These are phyloP conservation scores for Zasmidium angulare DNA, from an alignment of 2,329 filamentous ascomycete species.

Conservation along the genomic window DNA sequence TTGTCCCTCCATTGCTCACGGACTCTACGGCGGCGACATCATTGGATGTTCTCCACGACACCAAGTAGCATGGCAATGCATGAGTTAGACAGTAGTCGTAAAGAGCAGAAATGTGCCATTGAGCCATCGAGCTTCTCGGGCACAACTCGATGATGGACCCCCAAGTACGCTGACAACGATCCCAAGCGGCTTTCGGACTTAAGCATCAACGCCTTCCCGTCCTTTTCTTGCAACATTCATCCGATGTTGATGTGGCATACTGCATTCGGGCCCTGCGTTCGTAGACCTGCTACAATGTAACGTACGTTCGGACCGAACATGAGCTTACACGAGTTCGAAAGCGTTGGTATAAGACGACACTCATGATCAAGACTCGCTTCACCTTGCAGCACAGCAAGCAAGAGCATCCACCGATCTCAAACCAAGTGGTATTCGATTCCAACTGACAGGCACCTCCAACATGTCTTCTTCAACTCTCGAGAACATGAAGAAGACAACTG, in stretches of 20 bases:
- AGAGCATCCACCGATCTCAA: background rate
- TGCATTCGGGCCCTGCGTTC: background rate
- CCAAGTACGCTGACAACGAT: background rate
- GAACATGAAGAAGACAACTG: conserved; percentile 1
- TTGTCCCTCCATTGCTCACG: too few relatives aligned
- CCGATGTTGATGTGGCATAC: background rate
- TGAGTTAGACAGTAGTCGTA: too few relatives aligned
- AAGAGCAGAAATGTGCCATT: background rate
- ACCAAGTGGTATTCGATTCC: too few relatives aligned
- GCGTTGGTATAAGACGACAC: background rate
- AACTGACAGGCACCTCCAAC: background rate
- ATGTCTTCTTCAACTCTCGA: background rate
- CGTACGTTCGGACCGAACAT: background rate
- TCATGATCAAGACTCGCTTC: background rate
- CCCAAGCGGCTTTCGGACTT: background rate
- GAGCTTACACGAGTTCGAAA: background rate
- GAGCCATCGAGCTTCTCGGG: background rate
- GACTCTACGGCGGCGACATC: too few relatives aligned
- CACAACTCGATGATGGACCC: background rate
- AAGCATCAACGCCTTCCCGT: too few relatives aligned
- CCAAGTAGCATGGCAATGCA: too few relatives aligned
- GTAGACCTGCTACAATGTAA: background rate
- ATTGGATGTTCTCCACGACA: too few relatives aligned
- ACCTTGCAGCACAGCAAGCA: background rate
- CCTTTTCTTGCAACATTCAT: background rate